These are phyloP conservation scores for Goffeauzyma gilvescens DNA, from an alignment of 768 basidiomycete species.

Conservation along the genomic window DNA sequence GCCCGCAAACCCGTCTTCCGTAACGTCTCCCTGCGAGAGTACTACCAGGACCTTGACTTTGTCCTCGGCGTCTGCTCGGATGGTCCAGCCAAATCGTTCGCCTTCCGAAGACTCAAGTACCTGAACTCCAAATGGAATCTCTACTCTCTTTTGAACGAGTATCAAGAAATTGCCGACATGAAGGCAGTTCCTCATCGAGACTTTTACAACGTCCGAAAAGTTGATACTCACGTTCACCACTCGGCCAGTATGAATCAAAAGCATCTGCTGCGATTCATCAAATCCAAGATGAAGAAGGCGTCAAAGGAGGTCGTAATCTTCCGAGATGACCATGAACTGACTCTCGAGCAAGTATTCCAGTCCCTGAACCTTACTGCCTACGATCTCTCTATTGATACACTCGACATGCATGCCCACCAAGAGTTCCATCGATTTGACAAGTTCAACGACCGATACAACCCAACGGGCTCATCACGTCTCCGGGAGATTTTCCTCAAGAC, in stretches of 20 bases:
- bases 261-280: conserved; percentile 92
- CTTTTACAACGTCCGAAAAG: conserved; percentile 94
- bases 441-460: conserved; percentile 94
- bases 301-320: conserved; percentile 86
- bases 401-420: conserved; percentile 98
- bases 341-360: conserved; percentile 78
- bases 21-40: conserved; percentile 74
- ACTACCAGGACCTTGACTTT: conserved; percentile 88
- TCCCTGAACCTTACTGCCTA: conserved; percentile 88
- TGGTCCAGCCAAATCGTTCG: conserved; percentile 90
- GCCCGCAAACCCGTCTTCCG: conserved; percentile 47
- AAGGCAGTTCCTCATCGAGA: conserved; percentile 67
- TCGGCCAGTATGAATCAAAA: conserved; percentile 99
- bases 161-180: conserved; percentile 85
- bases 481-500: conserved; percentile 97
- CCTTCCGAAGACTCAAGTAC: conserved; percentile 76
- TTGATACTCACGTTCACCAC: conserved; percentile 97
- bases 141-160: conserved; percentile 79
- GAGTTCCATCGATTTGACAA: conserved; percentile 98
- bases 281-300: conserved; percentile 35
- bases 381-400: conserved; percentile 91
- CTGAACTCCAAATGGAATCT: conserved; percentile 83
- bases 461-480: conserved; percentile 75
- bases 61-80: conserved; percentile 77
- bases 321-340: conserved; percentile 75